Percentiles rank a stretch among this genome's conserved stretches.
Conservation (phyloP, 805 yeast species). For the Monosporozyma solicola region DNA sequence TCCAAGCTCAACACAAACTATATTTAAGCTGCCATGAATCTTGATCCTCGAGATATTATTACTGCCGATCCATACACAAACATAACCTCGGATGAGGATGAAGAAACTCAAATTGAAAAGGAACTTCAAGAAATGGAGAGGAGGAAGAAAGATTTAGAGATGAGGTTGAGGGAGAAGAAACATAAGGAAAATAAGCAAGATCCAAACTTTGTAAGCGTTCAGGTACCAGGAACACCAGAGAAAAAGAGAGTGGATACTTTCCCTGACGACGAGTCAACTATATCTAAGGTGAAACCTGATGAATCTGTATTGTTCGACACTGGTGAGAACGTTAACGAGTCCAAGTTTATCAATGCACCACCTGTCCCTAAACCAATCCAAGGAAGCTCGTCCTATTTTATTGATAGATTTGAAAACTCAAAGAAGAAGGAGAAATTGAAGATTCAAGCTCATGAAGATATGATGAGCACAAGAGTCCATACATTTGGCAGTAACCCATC, state of each 20-base stretch:
- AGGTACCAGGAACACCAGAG: conserved; percentile 25
- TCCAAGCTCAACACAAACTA: background rate
- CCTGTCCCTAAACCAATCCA: background rate
- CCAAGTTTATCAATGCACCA: conserved; percentile 4
- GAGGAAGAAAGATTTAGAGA: conserved; percentile 19
- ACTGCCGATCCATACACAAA: conserved; percentile 13
- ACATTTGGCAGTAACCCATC: conserved; percentile 23
- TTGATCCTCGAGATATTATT: conserved; percentile 23
- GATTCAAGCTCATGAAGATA: conserved; percentile 14
- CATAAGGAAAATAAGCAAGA: conserved; percentile 8
- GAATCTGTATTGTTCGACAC: background rate
- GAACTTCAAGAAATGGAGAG: conserved; percentile 22
- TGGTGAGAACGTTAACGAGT: background rate
- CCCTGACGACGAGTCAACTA: background rate
- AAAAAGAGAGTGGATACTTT: background rate
- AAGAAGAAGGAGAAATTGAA: conserved; percentile 20
- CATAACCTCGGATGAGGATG: conserved; percentile 19
- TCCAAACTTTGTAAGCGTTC: conserved; percentile 20
- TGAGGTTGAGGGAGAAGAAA: conserved; percentile 16
- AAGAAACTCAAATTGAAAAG: conserved; percentile 12
- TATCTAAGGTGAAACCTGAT: background rate
- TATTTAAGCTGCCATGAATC: background rate
- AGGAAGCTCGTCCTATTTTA: conserved; percentile 27
- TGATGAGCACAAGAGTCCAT: conserved; percentile 32
- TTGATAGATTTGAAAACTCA: conserved; percentile 23